Base-by-base conservation (phyloP, 2,329 filamentous ascomycete species). In the Fusarium kyushuense region DNA sequence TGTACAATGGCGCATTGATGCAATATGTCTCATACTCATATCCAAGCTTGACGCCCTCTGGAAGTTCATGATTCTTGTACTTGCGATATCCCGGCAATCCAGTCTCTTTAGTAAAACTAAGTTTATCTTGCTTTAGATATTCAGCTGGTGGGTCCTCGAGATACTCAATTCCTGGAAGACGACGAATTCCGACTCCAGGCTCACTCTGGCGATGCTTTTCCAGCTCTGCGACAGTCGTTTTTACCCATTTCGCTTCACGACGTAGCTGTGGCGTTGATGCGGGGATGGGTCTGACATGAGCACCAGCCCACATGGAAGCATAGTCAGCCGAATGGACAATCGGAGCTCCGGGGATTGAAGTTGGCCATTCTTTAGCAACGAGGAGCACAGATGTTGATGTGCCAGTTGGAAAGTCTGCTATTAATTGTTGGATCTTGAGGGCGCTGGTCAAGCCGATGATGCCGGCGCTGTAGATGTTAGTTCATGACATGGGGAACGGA, bases 221-320 rank as follows among this genome's bases (percentile, higher is more conserved):
- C 11, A 79, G 68, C 35, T 76, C 74, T 7, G 54, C 61, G 5
- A 73, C 68, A 0, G 77, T 75, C 2, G 58, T 33, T 55, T 69
- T 77, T 3, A 79, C 45, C 77, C 77, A 79, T 1, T 55, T 45
- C 1, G 77, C 78, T 55, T 79, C 77, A 21, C 73, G 74, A 7
- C 49, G 66, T 2, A 79, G 58, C 45, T 79, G 78, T 3, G 76
- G 66, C 8, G 76, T 77, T 9, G 72, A 72, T 3, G 72, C 76
- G 3, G 82, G 82, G 33, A 86, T 82, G 70, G 82, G 84, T 40
- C 85, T 81, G 66, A 86, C 85, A 71, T 88, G 84, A 3, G 86
- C 85, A 13, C 86, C 86, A 35, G 81, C 86, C 85, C 85, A 87
- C 52, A 85, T 84, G 30, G 86, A 87, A 16, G 86, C 84, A 72